Percentiles rank a stretch among this genome's conserved stretches.
Conservation (phyloP, 225 moss, liverwort and hornwort genomes). For the Antitrichia curtipendula region DNA sequence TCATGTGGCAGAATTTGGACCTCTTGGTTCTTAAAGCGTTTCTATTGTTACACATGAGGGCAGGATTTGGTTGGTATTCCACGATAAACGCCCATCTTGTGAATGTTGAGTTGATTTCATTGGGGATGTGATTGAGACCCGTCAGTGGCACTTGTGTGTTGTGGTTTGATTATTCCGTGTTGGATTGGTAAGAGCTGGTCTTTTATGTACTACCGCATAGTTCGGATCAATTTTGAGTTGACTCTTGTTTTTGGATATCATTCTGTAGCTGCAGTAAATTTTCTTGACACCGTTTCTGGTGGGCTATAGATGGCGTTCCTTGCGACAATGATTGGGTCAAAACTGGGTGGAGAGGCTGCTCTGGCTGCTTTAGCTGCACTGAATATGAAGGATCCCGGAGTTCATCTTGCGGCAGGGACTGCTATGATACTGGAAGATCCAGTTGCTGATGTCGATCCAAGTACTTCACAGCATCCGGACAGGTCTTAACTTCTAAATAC, state of each 20-base stretch:
- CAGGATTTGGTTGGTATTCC: not conserved
- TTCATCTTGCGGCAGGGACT: constrained; percentile 71
- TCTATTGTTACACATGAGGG: not conserved
- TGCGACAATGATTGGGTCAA: constrained; percentile 81
- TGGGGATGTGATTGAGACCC: not conserved
- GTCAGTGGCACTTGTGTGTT: not conserved
- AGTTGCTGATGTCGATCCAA: constrained; percentile 12
- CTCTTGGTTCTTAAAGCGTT: not conserved
- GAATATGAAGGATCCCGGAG: constrained; percentile 64
- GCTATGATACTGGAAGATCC: constrained; percentile 58
- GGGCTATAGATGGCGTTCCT: constrained; percentile 79
- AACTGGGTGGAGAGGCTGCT: constrained; percentile 74
- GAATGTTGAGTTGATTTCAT: not conserved
- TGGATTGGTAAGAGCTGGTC: not conserved
- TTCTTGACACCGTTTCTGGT: not conserved
- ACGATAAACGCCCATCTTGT: not conserved
- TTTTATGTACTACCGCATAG: not conserved
- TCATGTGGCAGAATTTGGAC: not conserved
- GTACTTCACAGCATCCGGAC: constrained; percentile 23
- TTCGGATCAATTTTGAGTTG: not conserved
- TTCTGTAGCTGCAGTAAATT: not conserved
- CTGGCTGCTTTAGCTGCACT: constrained; percentile 69
- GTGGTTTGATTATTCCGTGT: not conserved
- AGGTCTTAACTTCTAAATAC: constrained; percentile 22
- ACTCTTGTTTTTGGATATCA: not conserved